Conservation (phyloP, 2,329 filamentous ascomycete genomes). For the Neonectria coccinea region DNA sequence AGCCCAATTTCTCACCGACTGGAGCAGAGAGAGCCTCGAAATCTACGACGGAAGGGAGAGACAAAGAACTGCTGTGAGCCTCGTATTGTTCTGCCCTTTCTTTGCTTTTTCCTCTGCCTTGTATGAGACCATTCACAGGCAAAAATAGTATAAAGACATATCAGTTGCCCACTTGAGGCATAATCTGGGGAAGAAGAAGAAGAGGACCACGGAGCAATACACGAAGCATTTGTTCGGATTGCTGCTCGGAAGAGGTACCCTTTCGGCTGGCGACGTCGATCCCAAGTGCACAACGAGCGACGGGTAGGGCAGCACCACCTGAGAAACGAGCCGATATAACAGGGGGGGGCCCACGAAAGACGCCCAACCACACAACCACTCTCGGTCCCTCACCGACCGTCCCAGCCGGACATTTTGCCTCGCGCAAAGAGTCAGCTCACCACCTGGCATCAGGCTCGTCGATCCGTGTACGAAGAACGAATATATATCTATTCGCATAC, state of each 20-base stretch:
- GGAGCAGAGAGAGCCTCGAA: conserved; percentile 1
- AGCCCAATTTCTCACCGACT: conserved; percentile 1
- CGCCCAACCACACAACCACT: conserved; percentile 7
- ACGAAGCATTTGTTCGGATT: neutral
- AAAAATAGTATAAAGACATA: neutral
- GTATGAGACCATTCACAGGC: neutral
- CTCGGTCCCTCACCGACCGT: conserved; percentile 1
- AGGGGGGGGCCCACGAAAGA: neutral
- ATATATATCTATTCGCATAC: neutral
- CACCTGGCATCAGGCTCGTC: neutral
- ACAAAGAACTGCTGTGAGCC: too few species aligned
- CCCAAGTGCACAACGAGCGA: neutral
- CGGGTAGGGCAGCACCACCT: neutral
- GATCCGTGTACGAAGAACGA: neutral
- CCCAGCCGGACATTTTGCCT: conserved; percentile 1
- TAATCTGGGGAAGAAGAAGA: conserved; percentile 3
- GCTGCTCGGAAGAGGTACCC: neutral
- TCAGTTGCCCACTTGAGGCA: neutral
- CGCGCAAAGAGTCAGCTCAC: neutral
- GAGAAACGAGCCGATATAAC: conserved; percentile 5
- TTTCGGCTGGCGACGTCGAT: neutral
- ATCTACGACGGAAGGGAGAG: neutral
- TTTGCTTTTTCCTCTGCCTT: neutral
- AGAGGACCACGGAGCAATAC: neutral
- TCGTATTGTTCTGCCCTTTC: neutral